These are phyloP conservation scores for Globisporangium solare DNA, from an alignment of 352 stramenopile species.

Conservation along the genomic window DNA sequence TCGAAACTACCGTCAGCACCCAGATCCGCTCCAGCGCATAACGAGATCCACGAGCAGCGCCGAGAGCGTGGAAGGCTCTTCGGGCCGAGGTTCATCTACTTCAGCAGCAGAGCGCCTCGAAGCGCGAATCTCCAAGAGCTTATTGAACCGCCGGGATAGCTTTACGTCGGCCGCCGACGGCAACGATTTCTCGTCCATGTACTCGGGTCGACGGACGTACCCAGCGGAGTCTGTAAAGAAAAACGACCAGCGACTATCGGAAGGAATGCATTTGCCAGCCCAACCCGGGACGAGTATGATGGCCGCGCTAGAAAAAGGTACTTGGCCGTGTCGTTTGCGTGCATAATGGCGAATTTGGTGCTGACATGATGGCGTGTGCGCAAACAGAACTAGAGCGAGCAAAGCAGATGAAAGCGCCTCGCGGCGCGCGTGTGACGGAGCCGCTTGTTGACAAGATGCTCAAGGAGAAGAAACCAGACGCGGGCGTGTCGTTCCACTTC, in stretches of 20 bases:
- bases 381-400: slow-evolving; percentile 2
- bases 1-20: slow-evolving; percentile 6
- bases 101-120: slow-evolving; percentile 56
- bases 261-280: slow-evolving; percentile 15
- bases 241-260: slow-evolving; percentile 37
- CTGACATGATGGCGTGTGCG: slow-evolving; percentile 18
- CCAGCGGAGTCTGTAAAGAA: slow-evolving; percentile 53
- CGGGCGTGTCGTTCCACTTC: slow-evolving; percentile 63
- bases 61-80: slow-evolving; percentile 7
- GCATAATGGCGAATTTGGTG: neutral
- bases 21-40: neutral
- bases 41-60: slow-evolving; percentile 11
- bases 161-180: slow-evolving; percentile 17
- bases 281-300: slow-evolving; percentile 34
- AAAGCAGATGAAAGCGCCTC: neutral
- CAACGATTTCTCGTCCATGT: slow-evolving; percentile 43
- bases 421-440: slow-evolving; percentile 14
- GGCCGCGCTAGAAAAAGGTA: slow-evolving; percentile 26
- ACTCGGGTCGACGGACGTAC: slow-evolving; percentile 63
- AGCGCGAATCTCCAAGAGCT: slow-evolving; percentile 60
- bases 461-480: slow-evolving; percentile 20
- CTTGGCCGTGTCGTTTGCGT: neutral
- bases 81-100: slow-evolving; percentile 17
- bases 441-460: slow-evolving; percentile 17
- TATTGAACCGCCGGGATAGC: slow-evolving; percentile 30